Conservation (phyloP, 148 eudicot species). For the Amaranthus cruentus region DNA sequence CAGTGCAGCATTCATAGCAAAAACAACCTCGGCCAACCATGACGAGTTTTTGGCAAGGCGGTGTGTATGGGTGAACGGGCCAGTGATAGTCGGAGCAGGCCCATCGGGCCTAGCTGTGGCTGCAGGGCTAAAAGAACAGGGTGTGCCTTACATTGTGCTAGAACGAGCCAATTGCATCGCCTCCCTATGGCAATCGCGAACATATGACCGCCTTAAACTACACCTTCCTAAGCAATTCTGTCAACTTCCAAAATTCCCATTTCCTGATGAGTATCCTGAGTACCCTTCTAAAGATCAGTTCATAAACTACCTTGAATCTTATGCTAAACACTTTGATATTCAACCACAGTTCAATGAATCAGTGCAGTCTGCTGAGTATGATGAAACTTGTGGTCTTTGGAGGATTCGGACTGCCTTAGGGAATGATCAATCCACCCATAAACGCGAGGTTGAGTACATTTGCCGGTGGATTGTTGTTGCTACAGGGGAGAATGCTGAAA, state of each 20-base stretch:
- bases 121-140: constrained; percentile 61
- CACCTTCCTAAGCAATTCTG: constrained; percentile 79
- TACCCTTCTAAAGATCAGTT: constrained; percentile 70
- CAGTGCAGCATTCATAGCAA: constrained; percentile 14
- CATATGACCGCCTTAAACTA: constrained; percentile 76
- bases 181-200: constrained; percentile 63
- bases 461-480: constrained; percentile 95
- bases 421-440: background rate
- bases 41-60: constrained; percentile 49
- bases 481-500: constrained; percentile 90
- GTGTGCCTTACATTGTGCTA: constrained; percentile 65
- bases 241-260: constrained; percentile 65
- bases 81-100: constrained; percentile 78
- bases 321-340: constrained; percentile 52
- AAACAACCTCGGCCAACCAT: constrained; percentile 35
- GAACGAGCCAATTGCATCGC: constrained; percentile 84
- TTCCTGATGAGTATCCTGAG: constrained; percentile 61
- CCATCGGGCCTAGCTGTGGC: constrained; percentile 77
- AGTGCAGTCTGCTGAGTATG: constrained; percentile 62
- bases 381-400: constrained; percentile 64
- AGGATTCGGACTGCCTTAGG: constrained; percentile 35
- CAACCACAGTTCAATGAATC: constrained; percentile 63
- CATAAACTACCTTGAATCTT: constrained; percentile 58
- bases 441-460: constrained; percentile 63
- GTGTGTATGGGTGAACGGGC: constrained; percentile 65